These are phyloP conservation scores for Polytrichum formosum DNA, from an alignment of 225 moss, liverwort and hornwort species.

Conservation along the genomic window DNA sequence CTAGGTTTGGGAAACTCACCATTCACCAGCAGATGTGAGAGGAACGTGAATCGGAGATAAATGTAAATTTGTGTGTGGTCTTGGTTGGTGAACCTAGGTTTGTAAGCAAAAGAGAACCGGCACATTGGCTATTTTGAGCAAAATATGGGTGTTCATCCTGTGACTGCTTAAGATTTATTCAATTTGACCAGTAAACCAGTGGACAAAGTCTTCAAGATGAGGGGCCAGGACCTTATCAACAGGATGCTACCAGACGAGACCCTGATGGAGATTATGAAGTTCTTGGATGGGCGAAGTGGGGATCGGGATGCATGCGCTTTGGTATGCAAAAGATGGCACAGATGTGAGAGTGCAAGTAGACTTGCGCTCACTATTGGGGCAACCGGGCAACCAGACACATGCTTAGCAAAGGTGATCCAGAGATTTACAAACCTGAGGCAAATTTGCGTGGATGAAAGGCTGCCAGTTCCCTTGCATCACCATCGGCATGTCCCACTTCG, in stretches of 20 bases:
- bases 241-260: conserved; percentile 65
- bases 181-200: not conserved
- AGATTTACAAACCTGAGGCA: conserved; percentile 58
- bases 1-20: too few relatives aligned
- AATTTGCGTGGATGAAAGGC: conserved; percentile 57
- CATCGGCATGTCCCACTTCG: conserved; percentile 42
- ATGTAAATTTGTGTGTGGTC: too few relatives aligned
- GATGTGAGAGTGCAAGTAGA: conserved; percentile 57
- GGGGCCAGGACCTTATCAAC: conserved; percentile 61
- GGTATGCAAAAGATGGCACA: conserved; percentile 66
- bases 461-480: conserved; percentile 46
- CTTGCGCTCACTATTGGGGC: conserved; percentile 47
- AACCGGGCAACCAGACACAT: conserved; percentile 57
- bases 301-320: conserved; percentile 65
- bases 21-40: too few relatives aligned
- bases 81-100: too few relatives aligned
- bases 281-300: conserved; percentile 50
- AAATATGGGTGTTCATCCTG: not conserved
- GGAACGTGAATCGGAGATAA: too few relatives aligned
- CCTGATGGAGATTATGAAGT: conserved; percentile 61
- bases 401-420: conserved; percentile 52
- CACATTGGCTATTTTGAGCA: not conserved
- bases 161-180: not conserved
- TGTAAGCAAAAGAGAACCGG: too few relatives aligned
- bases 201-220: conserved; percentile 32